A percentile compares a stretch with the other conserved stretches of the same genome.
phyloP scores from a whole-genome alignment of 164 flowering plant species.

The Berberis vulgaris region DNA sequence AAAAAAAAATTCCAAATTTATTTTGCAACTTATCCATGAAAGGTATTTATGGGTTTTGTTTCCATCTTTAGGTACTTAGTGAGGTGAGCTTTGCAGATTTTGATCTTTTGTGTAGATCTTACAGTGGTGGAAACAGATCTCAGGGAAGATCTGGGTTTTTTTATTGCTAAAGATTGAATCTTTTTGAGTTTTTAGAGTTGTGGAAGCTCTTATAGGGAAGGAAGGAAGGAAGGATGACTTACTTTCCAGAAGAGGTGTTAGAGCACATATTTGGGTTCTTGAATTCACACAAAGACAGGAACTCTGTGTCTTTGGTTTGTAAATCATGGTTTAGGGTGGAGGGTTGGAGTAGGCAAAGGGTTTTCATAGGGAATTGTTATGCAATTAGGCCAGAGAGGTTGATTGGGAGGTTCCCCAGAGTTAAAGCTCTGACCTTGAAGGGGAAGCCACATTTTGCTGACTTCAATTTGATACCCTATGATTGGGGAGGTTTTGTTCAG shows the following conservation, averaged over 20 bases:
- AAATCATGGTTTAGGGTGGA: conserved; percentile 74
- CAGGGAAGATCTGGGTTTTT: too few species aligned
- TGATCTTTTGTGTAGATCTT: too few species aligned
- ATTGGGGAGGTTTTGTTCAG: conserved; percentile 72
- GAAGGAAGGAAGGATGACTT: conserved; percentile 30
- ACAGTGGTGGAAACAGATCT: too few species aligned
- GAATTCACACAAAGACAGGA: conserved; percentile 53
- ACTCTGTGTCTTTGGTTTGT: conserved; percentile 73
- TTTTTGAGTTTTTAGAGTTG: too few species aligned
- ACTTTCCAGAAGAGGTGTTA: conserved; percentile 79
- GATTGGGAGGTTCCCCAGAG: conserved; percentile 56
- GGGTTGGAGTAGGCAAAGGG: conserved; percentile 54
- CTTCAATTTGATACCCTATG: conserved; percentile 75
- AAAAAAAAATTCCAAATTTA: too few species aligned
- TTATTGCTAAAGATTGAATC: too few species aligned
- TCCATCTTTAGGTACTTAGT: too few species aligned
- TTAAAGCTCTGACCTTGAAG: conserved; percentile 59
- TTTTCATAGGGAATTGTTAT: conserved; percentile 82
- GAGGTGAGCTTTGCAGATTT: too few species aligned
- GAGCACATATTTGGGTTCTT: conserved; percentile 71
- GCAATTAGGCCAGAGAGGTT: conserved; percentile 62
- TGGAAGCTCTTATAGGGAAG: too few species aligned
- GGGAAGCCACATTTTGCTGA: conserved; percentile 98
- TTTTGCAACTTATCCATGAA: too few species aligned
- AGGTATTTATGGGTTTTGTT: too few species aligned